Evolutionary conservation across 1,139 yeast genomes (phyloP).

Genomic region (Wickerhamomyces sp.): DNA sequence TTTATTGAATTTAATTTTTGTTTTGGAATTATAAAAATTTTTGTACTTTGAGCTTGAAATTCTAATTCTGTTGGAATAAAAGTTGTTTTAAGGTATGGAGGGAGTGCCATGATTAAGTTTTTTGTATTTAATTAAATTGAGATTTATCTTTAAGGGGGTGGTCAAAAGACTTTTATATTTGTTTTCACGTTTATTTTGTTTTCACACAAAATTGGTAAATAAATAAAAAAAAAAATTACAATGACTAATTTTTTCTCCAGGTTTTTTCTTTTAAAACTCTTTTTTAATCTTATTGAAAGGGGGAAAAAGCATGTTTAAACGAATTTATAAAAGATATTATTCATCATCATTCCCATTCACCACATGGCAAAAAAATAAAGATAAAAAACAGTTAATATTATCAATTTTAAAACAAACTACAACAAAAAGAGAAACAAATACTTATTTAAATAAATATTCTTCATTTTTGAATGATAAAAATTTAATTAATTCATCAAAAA

Average conservation of each 20-base stretch:
- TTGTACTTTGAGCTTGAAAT: constrained; percentile 80
- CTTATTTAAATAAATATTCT: constrained; percentile 58
- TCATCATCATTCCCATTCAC: constrained; percentile 3
- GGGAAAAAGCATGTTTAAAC: not conserved
- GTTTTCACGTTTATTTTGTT: too few species aligned
- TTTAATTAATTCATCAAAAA: too few species aligned
- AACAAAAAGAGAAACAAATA: constrained; percentile 69
- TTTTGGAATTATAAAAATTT: constrained; percentile 68
- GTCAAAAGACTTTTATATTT: too few species aligned
- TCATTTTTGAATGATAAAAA: too few species aligned
- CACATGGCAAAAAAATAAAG: constrained; percentile 18
- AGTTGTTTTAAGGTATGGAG: constrained; percentile 48
- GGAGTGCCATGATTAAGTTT: constrained; percentile 52
- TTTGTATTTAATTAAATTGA: too few species aligned
- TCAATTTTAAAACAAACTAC: constrained; percentile 71
- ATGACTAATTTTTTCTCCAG: too few species aligned
- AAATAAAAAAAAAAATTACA: too few species aligned
- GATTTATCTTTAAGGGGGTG: too few species aligned
- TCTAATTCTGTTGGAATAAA: constrained; percentile 76
- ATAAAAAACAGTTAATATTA: constrained; percentile 51
- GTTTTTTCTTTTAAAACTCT: not conserved
- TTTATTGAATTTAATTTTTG: constrained; percentile 60
- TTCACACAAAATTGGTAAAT: too few species aligned
- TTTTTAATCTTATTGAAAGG: not conserved
- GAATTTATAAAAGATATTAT: not conserved